Evolutionary conservation across 108 stramenopile species (phyloP).

Genomic region (Cyclostephanos tholiformis): DNA sequence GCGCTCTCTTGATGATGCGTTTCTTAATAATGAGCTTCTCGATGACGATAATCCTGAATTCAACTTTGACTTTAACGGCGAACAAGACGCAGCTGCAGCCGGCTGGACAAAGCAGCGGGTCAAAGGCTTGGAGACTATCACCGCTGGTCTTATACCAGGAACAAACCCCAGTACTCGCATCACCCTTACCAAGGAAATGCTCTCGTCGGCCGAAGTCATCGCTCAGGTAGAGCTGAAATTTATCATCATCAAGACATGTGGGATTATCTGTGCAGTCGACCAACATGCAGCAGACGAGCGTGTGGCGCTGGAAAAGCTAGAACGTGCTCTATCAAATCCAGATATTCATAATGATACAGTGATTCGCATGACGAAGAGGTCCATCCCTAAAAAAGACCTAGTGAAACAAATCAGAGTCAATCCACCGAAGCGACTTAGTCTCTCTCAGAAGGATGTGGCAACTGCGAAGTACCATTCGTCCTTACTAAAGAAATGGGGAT

Average conservation of each 20-base stretch:
- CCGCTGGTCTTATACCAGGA: slow-evolving; percentile 20
- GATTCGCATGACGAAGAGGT: slow-evolving; percentile 35
- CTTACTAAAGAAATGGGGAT: slow-evolving; percentile 47
- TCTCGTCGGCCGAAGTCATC: slow-evolving; percentile 43
- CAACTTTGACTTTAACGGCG: neutral
- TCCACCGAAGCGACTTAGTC: slow-evolving; percentile 25
- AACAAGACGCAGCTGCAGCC: slow-evolving; percentile 1
- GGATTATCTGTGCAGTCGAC: slow-evolving; percentile 44
- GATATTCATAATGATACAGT: slow-evolving; percentile 17
- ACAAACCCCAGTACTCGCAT: slow-evolving; percentile 15
- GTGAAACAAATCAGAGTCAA: slow-evolving; percentile 22
- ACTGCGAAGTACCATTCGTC: slow-evolving; percentile 20
- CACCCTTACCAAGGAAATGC: slow-evolving; percentile 50
- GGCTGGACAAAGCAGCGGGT: slow-evolving; percentile 41
- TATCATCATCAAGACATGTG: slow-evolving; percentile 50
- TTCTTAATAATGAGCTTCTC: slow-evolving; percentile 14
- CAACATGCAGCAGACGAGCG: slow-evolving; percentile 60
- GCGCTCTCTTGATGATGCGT: slow-evolving; percentile 48
- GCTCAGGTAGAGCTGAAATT: slow-evolving; percentile 50
- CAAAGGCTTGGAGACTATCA: slow-evolving; percentile 19
- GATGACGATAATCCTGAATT: neutral
- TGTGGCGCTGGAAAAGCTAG: slow-evolving; percentile 46
- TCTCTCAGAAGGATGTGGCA: slow-evolving; percentile 27
- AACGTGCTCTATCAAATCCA: slow-evolving; percentile 30
- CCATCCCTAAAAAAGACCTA: slow-evolving; percentile 19